Percentiles rank a stretch among this genome's conserved stretches.
phyloP scores from a whole-genome alignment of 495 filamentous ascomycete genomes.

The Aspergillus hancockii region DNA sequence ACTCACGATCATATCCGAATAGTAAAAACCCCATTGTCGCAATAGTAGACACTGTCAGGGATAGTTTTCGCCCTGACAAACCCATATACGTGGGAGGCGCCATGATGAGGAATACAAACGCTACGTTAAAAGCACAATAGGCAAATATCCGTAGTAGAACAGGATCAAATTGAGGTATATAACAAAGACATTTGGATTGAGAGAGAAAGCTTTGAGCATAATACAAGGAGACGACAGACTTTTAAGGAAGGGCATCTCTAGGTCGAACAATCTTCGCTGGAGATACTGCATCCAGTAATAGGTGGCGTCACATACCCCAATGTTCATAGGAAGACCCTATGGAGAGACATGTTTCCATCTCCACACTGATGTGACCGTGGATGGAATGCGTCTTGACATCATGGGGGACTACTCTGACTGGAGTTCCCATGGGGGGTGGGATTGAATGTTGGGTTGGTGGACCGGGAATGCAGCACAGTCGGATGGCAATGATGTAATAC shows the following conservation, averaged over 20 bases:
- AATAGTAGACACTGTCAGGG: constrained; percentile 57
- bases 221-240: background rate
- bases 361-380: background rate
- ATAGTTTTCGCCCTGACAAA: constrained; percentile 59
- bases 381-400: background rate
- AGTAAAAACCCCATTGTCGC: constrained; percentile 70
- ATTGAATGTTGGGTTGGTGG: background rate
- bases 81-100: constrained; percentile 53
- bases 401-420: background rate
- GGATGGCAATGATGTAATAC: background rate
- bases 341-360: background rate
- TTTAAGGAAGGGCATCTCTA: background rate
- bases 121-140: background rate
- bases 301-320: constrained; percentile 1
- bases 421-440: background rate
- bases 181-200: background rate
- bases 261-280: background rate
- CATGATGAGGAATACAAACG: constrained; percentile 13
- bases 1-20: constrained; percentile 62
- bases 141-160: background rate
- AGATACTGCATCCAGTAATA: constrained; percentile 2
- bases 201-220: background rate
- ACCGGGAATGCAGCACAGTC: background rate
- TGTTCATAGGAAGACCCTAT: background rate
- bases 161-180: background rate